Percentiles rank a stretch among this genome's conserved stretches.
phyloP scores from a whole-genome alignment of 2,329 filamentous ascomycete species.

The Fusarium succisae region DNA sequence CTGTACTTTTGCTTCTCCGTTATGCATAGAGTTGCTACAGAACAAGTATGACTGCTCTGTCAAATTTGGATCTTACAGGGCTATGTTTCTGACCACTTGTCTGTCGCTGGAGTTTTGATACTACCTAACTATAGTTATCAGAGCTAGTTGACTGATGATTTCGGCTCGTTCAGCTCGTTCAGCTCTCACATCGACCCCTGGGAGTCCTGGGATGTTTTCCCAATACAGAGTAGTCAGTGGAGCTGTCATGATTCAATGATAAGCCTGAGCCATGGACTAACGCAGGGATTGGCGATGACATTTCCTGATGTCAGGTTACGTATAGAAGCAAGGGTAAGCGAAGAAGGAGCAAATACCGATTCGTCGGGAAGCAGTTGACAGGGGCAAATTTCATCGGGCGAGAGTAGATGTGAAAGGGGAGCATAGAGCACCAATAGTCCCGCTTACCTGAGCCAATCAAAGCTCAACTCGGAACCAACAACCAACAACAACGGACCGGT shows the following conservation, averaged over 20 bases:
- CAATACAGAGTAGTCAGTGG: not conserved
- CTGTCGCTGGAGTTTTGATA: not conserved
- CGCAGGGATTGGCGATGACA: not conserved
- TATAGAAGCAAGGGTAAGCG: not conserved
- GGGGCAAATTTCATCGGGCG: fast-evolving
- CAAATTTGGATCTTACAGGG: no score
- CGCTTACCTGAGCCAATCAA: not conserved
- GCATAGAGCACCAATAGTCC: not conserved
- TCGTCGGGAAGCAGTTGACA: not conserved
- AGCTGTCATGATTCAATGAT: not conserved
- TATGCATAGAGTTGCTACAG: fast-evolving
- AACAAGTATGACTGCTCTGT: not conserved
- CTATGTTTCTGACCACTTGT: no score
- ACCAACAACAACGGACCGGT: not conserved
- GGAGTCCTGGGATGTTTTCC: not conserved
- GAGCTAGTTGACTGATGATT: not conserved
- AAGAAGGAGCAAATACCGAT: not conserved
- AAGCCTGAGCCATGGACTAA: not conserved
- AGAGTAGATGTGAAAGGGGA: not conserved
- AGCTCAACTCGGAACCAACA: not conserved
- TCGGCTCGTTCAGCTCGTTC: not conserved
- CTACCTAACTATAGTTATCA: not conserved
- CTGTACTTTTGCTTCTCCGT: fast-evolving
- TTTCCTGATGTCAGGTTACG: not conserved
- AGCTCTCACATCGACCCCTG: not conserved